Evolutionary conservation across 495 filamentous ascomycete genomes (phyloP), one percentile per base, ranked within the genome.

Genomic region (Pseudotulostoma volvatum): DNA sequence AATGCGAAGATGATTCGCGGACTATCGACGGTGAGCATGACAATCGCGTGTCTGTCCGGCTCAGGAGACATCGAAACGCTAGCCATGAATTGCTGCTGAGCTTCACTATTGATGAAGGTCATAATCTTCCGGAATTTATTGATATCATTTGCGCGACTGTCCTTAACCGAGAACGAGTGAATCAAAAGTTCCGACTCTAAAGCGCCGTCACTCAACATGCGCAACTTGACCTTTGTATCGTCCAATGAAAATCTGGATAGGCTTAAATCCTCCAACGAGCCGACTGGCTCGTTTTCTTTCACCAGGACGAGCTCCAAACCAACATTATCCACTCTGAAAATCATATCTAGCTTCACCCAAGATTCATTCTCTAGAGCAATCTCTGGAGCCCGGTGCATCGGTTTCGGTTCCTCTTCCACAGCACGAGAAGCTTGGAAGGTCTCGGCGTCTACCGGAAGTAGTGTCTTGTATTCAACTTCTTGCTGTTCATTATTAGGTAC

Each of bases 61-160:
- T 87, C 88, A 18, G 84, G 82, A 5, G 92, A 87, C 53, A 96
- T 88, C 5, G 85, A 86, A 19, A 97, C 61, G 59, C 80, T 92
- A 25, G 90, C 90, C 92, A 97, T 96, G 52, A 96, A 93, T 43
- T 81, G 76, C 60, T 96, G 90, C 51, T 93, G 82, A 7, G 90
- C 86, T 37, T 81, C 79, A 43, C 84, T 82, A 53, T 95, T 96
- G 49, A 85, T 82, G 45, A 92, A 76, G 16, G 88, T 87, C 90
- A 97, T 96, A 57, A 96, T 93, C 54, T 92, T 93, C 32, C 84
- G 74, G 70, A 88, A 97, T 55, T 94, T 94, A 57, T 94, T 96
- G 5, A 76, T 83, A 43, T 90, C 85, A 33, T 73, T 67, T 18
- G 72, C 76, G 35, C 90, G 77, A 44, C 81, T 95, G 51, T 97